Percentiles rank a stretch among this genome's conserved stretches.
Conservation (phyloP, 2,329 filamentous ascomycete genomes). For the Ophiostoma ulmi region DNA sequence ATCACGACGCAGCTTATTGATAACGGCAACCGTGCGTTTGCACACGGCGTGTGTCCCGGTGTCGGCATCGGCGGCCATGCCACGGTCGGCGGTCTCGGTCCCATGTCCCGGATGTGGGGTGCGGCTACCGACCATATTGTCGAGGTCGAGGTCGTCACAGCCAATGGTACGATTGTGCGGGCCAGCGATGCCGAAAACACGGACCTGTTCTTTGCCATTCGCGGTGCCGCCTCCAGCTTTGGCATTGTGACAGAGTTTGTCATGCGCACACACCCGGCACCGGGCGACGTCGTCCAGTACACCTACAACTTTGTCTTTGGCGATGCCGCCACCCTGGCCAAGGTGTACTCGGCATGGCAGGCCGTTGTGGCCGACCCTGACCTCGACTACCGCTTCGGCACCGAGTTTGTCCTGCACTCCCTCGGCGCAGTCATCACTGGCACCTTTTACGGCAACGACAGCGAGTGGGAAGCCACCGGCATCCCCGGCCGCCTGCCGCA, state of each 20-base stretch:
- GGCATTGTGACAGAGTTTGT: constrained; percentile 55
- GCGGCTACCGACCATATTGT: constrained; percentile 51
- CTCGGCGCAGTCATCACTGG: constrained; percentile 53
- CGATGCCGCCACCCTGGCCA: constrained; percentile 43
- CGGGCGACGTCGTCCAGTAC: constrained; percentile 53
- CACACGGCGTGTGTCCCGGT: constrained; percentile 55
- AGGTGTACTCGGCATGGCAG: constrained; percentile 55
- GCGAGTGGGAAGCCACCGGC: constrained; percentile 50
- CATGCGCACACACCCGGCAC: constrained; percentile 52
- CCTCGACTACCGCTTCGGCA: constrained; percentile 55
- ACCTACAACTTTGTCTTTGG: constrained; percentile 50
- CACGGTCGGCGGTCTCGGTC: constrained; percentile 51
- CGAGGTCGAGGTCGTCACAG: constrained; percentile 52
- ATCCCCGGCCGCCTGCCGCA: constrained; percentile 46
- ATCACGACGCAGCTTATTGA: constrained; percentile 47
- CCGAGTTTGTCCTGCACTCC: constrained; percentile 51
- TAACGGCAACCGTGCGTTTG: constrained; percentile 51
- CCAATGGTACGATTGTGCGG: constrained; percentile 47
- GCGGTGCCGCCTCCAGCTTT: constrained; percentile 53
- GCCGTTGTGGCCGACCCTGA: constrained; percentile 48
- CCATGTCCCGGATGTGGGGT: constrained; percentile 57
- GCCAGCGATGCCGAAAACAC: constrained; percentile 45
- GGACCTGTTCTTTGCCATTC: constrained; percentile 52
- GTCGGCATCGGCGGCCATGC: constrained; percentile 57
- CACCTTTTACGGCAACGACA: constrained; percentile 55